A percentile compares a stretch with the other conserved stretches of the same genome.
phyloP scores from a whole-genome alignment of 306 rosid species.

The Prinsepia uniflora region DNA sequence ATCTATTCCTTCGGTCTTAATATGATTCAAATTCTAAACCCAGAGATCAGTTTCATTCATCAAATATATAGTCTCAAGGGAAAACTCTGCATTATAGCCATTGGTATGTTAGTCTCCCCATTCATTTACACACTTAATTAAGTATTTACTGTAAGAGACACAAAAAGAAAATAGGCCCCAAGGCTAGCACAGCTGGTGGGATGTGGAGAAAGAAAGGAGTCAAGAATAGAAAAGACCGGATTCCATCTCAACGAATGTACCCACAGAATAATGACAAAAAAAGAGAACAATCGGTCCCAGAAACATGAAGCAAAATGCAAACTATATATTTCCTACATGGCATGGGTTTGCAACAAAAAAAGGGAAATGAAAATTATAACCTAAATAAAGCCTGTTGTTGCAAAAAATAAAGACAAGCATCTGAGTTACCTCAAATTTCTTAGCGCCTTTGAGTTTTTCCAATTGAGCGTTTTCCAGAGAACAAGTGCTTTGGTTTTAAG shows the following conservation, averaged over 20 bases:
- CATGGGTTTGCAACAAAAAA: not conserved
- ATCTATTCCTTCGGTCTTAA: not conserved
- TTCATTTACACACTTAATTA: no score
- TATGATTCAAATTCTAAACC: no score
- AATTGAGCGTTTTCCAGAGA: slow-evolving; percentile 64
- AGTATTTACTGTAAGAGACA: no score
- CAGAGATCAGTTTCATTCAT: not conserved
- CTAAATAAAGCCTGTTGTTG: not conserved
- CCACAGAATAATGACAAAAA: not conserved
- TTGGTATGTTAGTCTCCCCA: no score
- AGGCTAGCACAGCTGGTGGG: no score
- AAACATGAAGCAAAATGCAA: not conserved
- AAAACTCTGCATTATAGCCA: no score
- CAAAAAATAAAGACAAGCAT: not conserved
- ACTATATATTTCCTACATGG: not conserved
- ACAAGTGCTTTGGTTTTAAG: slow-evolving; percentile 77
- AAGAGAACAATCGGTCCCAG: not conserved
- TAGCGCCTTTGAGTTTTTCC: slow-evolving; percentile 80
- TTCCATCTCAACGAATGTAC: no score
- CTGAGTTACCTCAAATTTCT: slow-evolving; percentile 28
- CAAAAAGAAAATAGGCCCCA: no score
- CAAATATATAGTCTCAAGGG: not conserved
- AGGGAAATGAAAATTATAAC: not conserved
- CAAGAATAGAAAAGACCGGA: no score
- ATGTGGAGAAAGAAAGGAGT: no score